Base-by-base conservation (phyloP, 1,139 yeast genomes). In the Sugiyamaella grinbergsii region DNA sequence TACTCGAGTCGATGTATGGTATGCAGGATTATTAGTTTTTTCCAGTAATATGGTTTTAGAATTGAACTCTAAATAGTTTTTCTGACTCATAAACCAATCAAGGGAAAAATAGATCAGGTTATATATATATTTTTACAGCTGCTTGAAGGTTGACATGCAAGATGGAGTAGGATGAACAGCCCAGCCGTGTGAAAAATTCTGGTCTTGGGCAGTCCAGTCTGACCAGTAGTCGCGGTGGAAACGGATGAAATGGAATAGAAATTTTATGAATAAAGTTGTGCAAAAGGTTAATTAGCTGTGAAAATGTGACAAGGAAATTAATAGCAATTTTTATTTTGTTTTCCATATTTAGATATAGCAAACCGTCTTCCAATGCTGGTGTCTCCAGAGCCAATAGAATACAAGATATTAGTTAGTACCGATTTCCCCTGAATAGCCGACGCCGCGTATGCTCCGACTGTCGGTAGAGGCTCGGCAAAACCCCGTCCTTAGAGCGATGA, bases 351-450 rank as follows among this genome's bases (percentile, higher is more conserved):
- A n/a, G n/a, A n/a, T n/a, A n/a, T n/a, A n/a, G n/a, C n/a, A n/a
- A n/a, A n/a, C n/a, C n/a, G n/a, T n/a, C n/a, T n/a, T n/a, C n/a
- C n/a, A n/a, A n/a, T n/a, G n/a, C n/a, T n/a, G n/a, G n/a, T n/a
- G n/a, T n/a, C n/a, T n/a, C n/a, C n/a, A 29, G 11, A 16, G 32
- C 42, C 42, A 38, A 38, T 38, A 26, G 19, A 13, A 23, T 6
- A 3, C 31, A 15, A 38, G 32, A 23, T 24, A 38, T 38, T 38
- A 38, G 11, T 24, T 19, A 23, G 8, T 23, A 23, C 8, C 6
- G 13, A 16, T 5, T 32, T 18, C 37, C 37, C 37, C 37, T 33
- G 37, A 33, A 18, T 33, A 33, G 37, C 37, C 37, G 37, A 16
- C 37, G 37, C 22, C 37, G 37, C 37, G 23, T 18, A 20, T 16